Evolutionary conservation across 192 early-diverging fungal genomes (phyloP).

Genomic region (Coemansia sp.): DNA sequence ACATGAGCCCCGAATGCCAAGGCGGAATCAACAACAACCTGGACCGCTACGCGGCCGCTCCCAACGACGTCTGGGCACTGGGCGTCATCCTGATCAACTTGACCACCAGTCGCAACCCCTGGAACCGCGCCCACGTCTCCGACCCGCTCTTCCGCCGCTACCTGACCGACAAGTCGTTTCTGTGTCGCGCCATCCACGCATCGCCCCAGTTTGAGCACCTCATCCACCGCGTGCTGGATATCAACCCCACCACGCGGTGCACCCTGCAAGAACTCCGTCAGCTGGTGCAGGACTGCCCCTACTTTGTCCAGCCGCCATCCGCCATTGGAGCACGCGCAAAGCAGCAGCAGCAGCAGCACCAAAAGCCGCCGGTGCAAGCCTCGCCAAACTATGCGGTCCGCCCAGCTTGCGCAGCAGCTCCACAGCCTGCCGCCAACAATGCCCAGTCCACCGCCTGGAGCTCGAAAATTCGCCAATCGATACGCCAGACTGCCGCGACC

Average conservation of each 20-base stretch:
- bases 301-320: conserved; percentile 26
- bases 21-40: conserved; percentile 55
- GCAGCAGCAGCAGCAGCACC: neutral
- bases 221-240: conserved; percentile 67
- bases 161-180: conserved; percentile 57
- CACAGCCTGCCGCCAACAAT: no score
- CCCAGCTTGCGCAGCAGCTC: no score
- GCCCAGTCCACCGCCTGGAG: no score
- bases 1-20: conserved; percentile 84
- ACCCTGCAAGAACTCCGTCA: conserved; percentile 43
- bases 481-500: no score
- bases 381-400: neutral
- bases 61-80: conserved; percentile 86
- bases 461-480: no score
- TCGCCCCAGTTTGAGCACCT: conserved; percentile 67
- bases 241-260: conserved; percentile 61
- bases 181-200: conserved; percentile 63
- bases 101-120: conserved; percentile 77
- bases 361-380: neutral
- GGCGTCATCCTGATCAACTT: conserved; percentile 90
- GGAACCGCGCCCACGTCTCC: conserved; percentile 63
- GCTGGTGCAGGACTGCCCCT: conserved; percentile 37
- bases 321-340: neutral
- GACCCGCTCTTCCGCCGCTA: conserved; percentile 80
- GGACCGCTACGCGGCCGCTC: conserved; percentile 59